Evolutionary conservation across 768 basidiomycete genomes (phyloP).

Genomic region (Lactarius pseudohatsudake): DNA sequence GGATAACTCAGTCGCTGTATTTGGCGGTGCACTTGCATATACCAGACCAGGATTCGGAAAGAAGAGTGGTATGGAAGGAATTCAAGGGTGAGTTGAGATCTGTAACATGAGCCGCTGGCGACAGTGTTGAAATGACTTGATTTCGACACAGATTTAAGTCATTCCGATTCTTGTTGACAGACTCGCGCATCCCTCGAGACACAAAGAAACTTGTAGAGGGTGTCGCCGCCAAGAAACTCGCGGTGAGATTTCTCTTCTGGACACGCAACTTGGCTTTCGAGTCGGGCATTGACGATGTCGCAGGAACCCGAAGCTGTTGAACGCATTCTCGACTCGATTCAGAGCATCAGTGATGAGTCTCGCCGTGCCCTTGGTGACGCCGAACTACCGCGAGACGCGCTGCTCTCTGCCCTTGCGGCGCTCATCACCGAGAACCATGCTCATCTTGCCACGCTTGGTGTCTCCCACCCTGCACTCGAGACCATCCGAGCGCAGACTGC

Average conservation of each 20-base stretch:
- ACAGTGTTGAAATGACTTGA: constrained; percentile 17
- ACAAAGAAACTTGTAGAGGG: constrained; percentile 92
- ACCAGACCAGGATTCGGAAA: constrained; percentile 75
- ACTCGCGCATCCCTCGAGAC: constrained; percentile 90
- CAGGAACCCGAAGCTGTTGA: constrained; percentile 87
- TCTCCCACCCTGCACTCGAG: constrained; percentile 90
- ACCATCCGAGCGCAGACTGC: constrained; percentile 70
- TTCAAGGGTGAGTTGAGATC: constrained; percentile 63
- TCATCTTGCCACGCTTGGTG: constrained; percentile 80
- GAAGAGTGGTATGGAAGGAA: constrained; percentile 79
- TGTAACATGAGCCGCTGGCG: neutral
- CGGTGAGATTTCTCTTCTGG: constrained; percentile 42
- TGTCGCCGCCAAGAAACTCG: constrained; percentile 70
- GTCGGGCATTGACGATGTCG: constrained; percentile 10
- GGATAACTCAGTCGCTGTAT: constrained; percentile 92
- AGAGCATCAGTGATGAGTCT: constrained; percentile 83
- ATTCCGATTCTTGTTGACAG: constrained; percentile 84
- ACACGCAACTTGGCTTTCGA: neutral
- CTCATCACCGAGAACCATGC: constrained; percentile 88
- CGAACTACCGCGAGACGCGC: constrained; percentile 60
- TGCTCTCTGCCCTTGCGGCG: constrained; percentile 71
- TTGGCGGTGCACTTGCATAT: constrained; percentile 91
- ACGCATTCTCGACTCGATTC: constrained; percentile 75
- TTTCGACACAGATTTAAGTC: constrained; percentile 73
- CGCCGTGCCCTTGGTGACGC: constrained; percentile 70